phyloP scores from a whole-genome alignment of 306 rosid genomes.

The Cicer chorassanicum region DNA sequence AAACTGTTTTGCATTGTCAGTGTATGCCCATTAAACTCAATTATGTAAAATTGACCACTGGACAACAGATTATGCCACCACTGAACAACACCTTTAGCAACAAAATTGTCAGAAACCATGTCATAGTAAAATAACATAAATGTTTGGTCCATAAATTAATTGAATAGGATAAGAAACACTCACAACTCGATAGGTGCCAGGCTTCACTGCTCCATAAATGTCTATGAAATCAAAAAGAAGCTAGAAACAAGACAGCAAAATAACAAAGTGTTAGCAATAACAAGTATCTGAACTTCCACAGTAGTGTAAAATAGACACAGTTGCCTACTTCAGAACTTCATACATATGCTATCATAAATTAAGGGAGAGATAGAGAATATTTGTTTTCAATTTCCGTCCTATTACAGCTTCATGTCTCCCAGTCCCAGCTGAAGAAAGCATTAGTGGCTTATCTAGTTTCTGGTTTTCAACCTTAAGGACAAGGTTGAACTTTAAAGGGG shows the following conservation, averaged over 20 bases:
- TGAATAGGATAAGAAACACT: conserved; percentile 43
- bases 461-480: neutral
- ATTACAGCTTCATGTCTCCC: neutral
- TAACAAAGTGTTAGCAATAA: conserved; percentile 41
- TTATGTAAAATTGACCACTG: conserved; percentile 18
- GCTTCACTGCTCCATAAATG: conserved; percentile 53
- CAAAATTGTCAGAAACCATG: conserved; percentile 30
- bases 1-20: too few relatives aligned
- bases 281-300: neutral
- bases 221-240: conserved; percentile 76
- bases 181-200: conserved; percentile 79
- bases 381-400: neutral
- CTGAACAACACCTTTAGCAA: conserved; percentile 29
- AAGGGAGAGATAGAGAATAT: conserved; percentile 1
- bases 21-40: too few relatives aligned
- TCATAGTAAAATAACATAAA: conserved; percentile 25
- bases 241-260: conserved; percentile 48
- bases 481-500: neutral
- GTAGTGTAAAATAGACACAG: conserved; percentile 19
- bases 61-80: conserved; percentile 26
- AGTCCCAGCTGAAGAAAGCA: neutral
- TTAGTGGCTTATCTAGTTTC: neutral
- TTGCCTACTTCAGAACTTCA: neutral
- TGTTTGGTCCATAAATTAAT: conserved; percentile 40
- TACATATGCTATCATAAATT: neutral